Evolutionary conservation across 495 filamentous ascomycete genomes (phyloP), one percentile per base, ranked within the genome.

Genomic region (Pseudevernia furfuracea): DNA sequence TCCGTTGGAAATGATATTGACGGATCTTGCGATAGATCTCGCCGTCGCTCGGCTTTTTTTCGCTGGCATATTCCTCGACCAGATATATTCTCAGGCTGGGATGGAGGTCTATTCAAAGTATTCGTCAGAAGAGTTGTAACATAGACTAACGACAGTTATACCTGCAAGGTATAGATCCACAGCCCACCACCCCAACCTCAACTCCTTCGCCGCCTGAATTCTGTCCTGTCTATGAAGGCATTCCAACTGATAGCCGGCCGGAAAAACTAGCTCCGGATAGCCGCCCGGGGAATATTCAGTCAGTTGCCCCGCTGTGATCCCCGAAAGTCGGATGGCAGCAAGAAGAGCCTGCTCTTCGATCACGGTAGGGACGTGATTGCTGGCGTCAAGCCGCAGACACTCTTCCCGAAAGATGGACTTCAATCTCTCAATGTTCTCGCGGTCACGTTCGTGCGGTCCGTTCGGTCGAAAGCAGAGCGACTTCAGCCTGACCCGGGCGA

Each of bases 21-120:
- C 73, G 70, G 30, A 77, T 70, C 67, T 78, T 78, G 5, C 69
- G 53, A 65, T 78, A 80, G 19, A 80, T 73, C 49, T 79, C 72
- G 10, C 76, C 68, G 64, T 77, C 70, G 30, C 32, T 71, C 2
- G 69, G 73, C 52, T 65, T 58, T 56, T 68, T 68, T 65, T 80
- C 64, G 43, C 76, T 77, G 1, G 68, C 58, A 64, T 77, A 79
- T 61, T 77, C 70, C 41, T 80, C 69, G n/a, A 71, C 59, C 1
- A 77, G 68, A 38, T 36, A 62, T 53, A n/a, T 62, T 37, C 23
- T 62, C 2, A 62, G 43, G 0, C 36, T 36, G 1, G 0, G 17
- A 37, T 32, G 12, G 0, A 62, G 4, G 19, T 62, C 60, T 62
- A 37, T 12, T 52, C 23, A 10, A 28, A 61, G 30, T 9, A 59